Percentiles rank a stretch among this genome's conserved stretches.
phyloP scores from a whole-genome alignment of 2,329 filamentous ascomycete genomes.

The Beauveria caledonica region DNA sequence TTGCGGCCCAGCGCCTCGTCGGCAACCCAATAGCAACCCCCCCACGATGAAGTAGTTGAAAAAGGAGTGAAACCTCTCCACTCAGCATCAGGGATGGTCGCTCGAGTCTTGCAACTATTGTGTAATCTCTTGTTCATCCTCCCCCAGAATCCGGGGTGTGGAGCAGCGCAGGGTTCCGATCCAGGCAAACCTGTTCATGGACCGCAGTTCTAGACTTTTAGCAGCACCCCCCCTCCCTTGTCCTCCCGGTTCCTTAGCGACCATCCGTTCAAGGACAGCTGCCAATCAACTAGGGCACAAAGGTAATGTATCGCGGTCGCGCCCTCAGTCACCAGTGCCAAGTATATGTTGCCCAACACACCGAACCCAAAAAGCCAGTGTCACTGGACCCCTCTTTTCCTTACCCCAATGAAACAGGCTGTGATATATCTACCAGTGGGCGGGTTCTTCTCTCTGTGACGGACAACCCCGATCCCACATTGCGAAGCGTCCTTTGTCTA shows the following conservation, averaged over 20 bases:
- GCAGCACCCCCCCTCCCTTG: slow-evolving; percentile 3
- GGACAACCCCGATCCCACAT: neutral
- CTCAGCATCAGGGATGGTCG: neutral
- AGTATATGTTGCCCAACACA: slow-evolving; percentile 4
- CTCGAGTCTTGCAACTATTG: neutral
- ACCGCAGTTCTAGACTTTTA: slow-evolving; percentile 12
- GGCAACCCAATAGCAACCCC: neutral
- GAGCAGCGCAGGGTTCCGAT: slow-evolving; percentile 6
- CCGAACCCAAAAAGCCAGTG: slow-evolving; percentile 10
- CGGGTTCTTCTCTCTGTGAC: neutral
- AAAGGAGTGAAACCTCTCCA: too few relatives aligned
- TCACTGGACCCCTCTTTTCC: slow-evolving; percentile 8
- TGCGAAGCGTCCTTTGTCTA: neutral
- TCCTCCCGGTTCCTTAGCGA: neutral
- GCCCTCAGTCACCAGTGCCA: slow-evolving; percentile 1
- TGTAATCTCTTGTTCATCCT: neutral
- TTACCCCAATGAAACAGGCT: neutral
- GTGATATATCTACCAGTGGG: slow-evolving; percentile 9
- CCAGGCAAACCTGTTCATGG: slow-evolving; percentile 8
- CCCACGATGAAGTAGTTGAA: neutral
- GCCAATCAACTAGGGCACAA: slow-evolving; percentile 5
- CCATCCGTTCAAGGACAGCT: neutral
- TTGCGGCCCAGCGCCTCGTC: neutral
- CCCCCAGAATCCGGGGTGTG: slow-evolving; percentile 11
- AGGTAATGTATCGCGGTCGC: slow-evolving; percentile 5